A percentile compares a stretch with the other conserved stretches of the same genome.
phyloP scores from a whole-genome alignment of 371 early-diverging fungal species.

The Lichtheimia hyalospora region DNA sequence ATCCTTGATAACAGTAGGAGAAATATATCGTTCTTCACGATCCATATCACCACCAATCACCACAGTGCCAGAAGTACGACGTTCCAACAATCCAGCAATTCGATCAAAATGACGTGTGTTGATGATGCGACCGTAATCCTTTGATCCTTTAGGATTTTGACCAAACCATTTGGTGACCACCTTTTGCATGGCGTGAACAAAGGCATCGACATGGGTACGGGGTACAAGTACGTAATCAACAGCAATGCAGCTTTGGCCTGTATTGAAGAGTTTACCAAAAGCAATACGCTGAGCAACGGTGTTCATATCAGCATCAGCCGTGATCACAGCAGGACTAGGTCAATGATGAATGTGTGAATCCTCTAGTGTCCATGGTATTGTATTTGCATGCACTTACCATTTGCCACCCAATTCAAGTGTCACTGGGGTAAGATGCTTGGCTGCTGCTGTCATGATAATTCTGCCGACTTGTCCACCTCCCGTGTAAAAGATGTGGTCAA shows the following conservation, averaged over 20 bases:
- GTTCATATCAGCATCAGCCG: conserved; percentile 59
- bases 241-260: conserved; percentile 87
- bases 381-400: conserved; percentile 34
- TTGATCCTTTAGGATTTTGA: conserved; percentile 44
- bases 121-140: conserved; percentile 70
- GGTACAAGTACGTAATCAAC: conserved; percentile 82
- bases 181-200: conserved; percentile 51
- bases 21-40: conserved; percentile 17
- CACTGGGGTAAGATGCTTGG: conserved; percentile 69
- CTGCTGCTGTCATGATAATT: conserved; percentile 76
- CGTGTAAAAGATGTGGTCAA: conserved; percentile 90
- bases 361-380: no score
- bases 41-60: conserved; percentile 42
- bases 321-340: conserved; percentile 66
- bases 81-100: conserved; percentile 51
- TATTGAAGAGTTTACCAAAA: conserved; percentile 80
- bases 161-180: conserved; percentile 53
- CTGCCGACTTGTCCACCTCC: conserved; percentile 79
- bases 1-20: conserved; percentile 17
- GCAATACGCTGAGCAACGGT: conserved; percentile 71
- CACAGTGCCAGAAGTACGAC: conserved; percentile 44
- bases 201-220: conserved; percentile 37
- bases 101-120: conserved; percentile 73
- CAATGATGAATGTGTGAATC: conserved; percentile 6
- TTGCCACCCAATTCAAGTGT: conserved; percentile 90